phyloP scores from a whole-genome alignment of 139 green algal genomes.

The Closterium sp. region DNA sequence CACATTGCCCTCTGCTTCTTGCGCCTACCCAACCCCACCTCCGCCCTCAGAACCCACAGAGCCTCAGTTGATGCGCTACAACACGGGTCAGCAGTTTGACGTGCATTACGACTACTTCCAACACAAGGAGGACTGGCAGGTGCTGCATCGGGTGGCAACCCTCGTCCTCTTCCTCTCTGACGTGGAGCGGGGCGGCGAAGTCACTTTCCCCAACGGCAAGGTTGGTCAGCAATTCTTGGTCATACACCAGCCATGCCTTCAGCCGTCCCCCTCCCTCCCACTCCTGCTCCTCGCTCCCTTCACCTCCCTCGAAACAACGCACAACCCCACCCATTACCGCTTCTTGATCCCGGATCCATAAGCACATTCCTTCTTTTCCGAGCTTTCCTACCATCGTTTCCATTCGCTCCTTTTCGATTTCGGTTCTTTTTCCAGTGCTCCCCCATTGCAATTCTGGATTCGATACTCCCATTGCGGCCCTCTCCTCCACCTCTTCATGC shows the following conservation, averaged over 20 bases:
- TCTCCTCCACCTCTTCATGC: too few relatives aligned
- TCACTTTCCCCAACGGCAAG: slow-evolving; percentile 45
- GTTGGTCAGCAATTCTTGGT: not conserved
- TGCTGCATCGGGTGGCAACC: slow-evolving; percentile 76
- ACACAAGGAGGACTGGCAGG: slow-evolving; percentile 70
- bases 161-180: slow-evolving; percentile 80
- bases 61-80: slow-evolving; percentile 77
- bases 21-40: not conserved
- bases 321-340: too few relatives aligned
- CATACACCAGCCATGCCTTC: too few relatives aligned
- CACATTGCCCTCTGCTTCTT: not conserved
- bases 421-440: too few relatives aligned
- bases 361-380: not conserved
- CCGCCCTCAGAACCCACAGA: not conserved
- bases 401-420: not conserved
- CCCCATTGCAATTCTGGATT: too few relatives aligned
- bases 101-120: slow-evolving; percentile 84
- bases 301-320: too few relatives aligned
- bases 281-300: too few relatives aligned
- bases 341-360: too few relatives aligned
- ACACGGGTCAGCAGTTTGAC: slow-evolving; percentile 79
- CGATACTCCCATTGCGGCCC: too few relatives aligned
- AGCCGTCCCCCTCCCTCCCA: too few relatives aligned
- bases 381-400: not conserved
- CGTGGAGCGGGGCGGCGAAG: slow-evolving; percentile 54